Percentiles rank a stretch among this genome's conserved stretches.
phyloP scores from a whole-genome alignment of 2,329 filamentous ascomycete species.

The Talaromyces sp. region DNA sequence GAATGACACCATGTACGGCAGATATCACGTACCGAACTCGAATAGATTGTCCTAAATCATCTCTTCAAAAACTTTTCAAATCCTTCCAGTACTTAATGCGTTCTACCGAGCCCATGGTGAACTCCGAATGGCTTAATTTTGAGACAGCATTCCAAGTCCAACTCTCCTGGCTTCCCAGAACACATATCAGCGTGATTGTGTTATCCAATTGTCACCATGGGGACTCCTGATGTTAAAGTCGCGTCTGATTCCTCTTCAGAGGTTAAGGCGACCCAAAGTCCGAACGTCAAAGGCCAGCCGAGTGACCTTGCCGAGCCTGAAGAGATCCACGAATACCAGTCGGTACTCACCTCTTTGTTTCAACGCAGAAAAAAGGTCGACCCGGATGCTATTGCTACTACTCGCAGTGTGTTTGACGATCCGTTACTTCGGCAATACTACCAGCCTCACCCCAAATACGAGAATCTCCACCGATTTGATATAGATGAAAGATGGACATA shows the following conservation, averaged over 20 bases:
- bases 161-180: neutral
- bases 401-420: constrained; percentile 43
- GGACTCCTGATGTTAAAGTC: neutral
- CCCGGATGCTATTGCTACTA: constrained; percentile 23
- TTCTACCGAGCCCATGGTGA: neutral
- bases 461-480: constrained; percentile 40
- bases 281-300: neutral
- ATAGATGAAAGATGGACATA: constrained; percentile 29
- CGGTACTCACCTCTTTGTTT: constrained; percentile 7
- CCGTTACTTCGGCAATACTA: constrained; percentile 35
- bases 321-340: constrained; percentile 8
- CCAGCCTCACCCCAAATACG: constrained; percentile 29
- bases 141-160: neutral
- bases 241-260: constrained; percentile 3
- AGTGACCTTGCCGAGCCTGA: constrained; percentile 12
- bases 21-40: neutral
- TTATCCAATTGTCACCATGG: neutral
- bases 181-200: neutral
- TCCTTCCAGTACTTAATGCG: neutral
- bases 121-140: neutral
- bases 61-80: neutral
- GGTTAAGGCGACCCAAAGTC: neutral
- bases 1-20: constrained; percentile 6
- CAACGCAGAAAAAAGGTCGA: constrained; percentile 11
- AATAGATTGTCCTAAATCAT: neutral